Evolutionary conservation across 2,329 filamentous ascomycete genomes (phyloP).

Genomic region (Colletotrichum aenigma): DNA sequence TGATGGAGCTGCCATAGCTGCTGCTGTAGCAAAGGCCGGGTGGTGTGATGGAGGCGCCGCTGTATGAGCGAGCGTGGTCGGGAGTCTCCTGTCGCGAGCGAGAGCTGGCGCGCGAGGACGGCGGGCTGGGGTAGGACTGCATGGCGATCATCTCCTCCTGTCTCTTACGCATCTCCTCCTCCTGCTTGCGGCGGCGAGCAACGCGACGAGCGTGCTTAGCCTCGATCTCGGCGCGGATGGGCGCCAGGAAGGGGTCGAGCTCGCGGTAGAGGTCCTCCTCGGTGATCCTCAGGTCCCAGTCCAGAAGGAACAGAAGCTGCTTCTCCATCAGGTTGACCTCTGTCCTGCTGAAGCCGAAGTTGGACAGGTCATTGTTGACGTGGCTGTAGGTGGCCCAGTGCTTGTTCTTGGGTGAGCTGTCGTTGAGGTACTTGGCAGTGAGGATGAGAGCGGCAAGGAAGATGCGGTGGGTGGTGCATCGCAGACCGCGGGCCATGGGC

Average conservation of each 20-base stretch:
- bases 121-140: slow-evolving; percentile 48
- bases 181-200: slow-evolving; percentile 52
- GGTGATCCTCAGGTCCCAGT: slow-evolving; percentile 90
- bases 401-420: slow-evolving; percentile 99
- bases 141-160: slow-evolving; percentile 38
- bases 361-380: slow-evolving; percentile 67
- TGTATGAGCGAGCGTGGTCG: slow-evolving; percentile 43
- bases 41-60: slow-evolving; percentile 41
- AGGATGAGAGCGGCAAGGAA: slow-evolving; percentile 88
- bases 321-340: slow-evolving; percentile 99
- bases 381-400: slow-evolving; percentile 96
- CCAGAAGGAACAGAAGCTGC: slow-evolving; percentile 91
- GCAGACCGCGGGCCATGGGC: slow-evolving; percentile 93
- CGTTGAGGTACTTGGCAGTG: slow-evolving; percentile 96
- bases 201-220: slow-evolving; percentile 55
- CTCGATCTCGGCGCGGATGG: slow-evolving; percentile 70
- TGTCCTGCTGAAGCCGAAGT: slow-evolving; percentile 89
- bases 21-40: slow-evolving; percentile 51
- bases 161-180: slow-evolving; percentile 37
- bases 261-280: slow-evolving; percentile 86
- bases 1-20: slow-evolving; percentile 40
- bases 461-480: slow-evolving; percentile 96
- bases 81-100: slow-evolving; percentile 42
- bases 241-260: slow-evolving; percentile 85
- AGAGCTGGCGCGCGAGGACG: slow-evolving; percentile 48